These are phyloP conservation scores for Podaxis mareebaensis DNA, from an alignment of 768 basidiomycete species.

Conservation along the genomic window DNA sequence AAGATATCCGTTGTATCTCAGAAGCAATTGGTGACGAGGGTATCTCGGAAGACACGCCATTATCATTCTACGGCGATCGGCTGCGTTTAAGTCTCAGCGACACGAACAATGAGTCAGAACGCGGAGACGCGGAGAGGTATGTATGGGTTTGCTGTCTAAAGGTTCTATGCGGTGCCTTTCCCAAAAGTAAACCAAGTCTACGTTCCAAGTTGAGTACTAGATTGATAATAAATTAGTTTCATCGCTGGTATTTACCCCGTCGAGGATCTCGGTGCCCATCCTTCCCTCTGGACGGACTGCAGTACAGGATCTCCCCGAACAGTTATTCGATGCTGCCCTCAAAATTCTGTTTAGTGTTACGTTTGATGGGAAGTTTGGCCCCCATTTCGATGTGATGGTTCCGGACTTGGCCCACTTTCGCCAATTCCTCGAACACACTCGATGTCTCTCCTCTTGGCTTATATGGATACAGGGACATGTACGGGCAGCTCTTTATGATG, in stretches of 20 bases:
- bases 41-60: no score
- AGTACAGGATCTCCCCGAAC: background rate
- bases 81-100: no score
- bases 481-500: background rate
- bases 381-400: background rate
- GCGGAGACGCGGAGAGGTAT: background rate
- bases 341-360: background rate
- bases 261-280: background rate
- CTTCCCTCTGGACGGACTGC: background rate
- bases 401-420: background rate
- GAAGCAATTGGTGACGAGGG: no score
- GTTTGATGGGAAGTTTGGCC: background rate
- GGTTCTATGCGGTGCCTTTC: background rate
- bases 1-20: background rate
- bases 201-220: background rate
- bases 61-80: no score
- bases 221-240: background rate
- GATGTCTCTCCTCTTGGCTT: background rate
- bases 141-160: background rate
- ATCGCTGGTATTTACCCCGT: background rate
- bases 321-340: background rate
- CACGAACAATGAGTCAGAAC: no score
- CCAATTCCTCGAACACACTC: background rate
- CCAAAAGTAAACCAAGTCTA: background rate
- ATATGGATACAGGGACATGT: background rate